phyloP scores from a whole-genome alignment of 1,284 basidiomycete genomes.

The Xerocomus nothofagi region DNA sequence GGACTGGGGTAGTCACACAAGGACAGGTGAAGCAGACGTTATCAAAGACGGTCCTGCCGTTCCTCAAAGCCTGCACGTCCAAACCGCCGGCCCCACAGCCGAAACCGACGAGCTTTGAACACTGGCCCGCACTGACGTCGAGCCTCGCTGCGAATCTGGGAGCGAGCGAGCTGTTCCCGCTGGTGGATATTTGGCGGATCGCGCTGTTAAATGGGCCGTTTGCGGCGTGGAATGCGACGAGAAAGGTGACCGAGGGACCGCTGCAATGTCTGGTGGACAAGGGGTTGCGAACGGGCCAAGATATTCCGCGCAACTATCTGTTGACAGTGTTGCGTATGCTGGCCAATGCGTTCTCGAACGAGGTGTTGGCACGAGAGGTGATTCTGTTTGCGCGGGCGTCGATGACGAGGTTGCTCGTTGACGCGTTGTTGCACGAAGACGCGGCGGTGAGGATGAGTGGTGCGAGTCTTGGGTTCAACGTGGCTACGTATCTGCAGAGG shows the following conservation, averaged over 20 bases:
- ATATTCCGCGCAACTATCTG: slow-evolving; percentile 51
- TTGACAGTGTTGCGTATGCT: slow-evolving; percentile 73
- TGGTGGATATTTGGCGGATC: slow-evolving; percentile 84
- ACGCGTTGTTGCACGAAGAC: slow-evolving; percentile 69
- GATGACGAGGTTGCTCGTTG: slow-evolving; percentile 57
- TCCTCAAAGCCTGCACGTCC: slow-evolving; percentile 60
- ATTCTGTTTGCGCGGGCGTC: slow-evolving; percentile 42
- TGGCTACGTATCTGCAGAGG: slow-evolving; percentile 65
- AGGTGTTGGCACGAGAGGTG: slow-evolving; percentile 52
- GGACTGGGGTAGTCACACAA: slow-evolving; percentile 37
- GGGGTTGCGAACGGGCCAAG: slow-evolving; percentile 36
- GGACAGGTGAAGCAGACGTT: slow-evolving; percentile 52
- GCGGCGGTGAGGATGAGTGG: slow-evolving; percentile 71
- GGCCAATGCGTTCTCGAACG: slow-evolving; percentile 69
- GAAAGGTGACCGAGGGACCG: slow-evolving; percentile 36
- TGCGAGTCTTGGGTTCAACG: slow-evolving; percentile 79
- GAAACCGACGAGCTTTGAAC: slow-evolving; percentile 18
- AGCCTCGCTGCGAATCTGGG: slow-evolving; percentile 51
- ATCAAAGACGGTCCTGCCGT: slow-evolving; percentile 53
- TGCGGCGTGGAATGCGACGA: slow-evolving; percentile 49
- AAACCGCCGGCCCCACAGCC: slow-evolving; percentile 20
- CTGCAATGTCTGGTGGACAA: slow-evolving; percentile 47
- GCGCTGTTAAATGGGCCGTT: slow-evolving; percentile 66
- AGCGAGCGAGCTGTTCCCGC: slow-evolving; percentile 68
- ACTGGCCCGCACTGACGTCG: slow-evolving; percentile 40